phyloP scores from a whole-genome alignment of 1,284 basidiomycete genomes.

The Agaricales sp. region DNA sequence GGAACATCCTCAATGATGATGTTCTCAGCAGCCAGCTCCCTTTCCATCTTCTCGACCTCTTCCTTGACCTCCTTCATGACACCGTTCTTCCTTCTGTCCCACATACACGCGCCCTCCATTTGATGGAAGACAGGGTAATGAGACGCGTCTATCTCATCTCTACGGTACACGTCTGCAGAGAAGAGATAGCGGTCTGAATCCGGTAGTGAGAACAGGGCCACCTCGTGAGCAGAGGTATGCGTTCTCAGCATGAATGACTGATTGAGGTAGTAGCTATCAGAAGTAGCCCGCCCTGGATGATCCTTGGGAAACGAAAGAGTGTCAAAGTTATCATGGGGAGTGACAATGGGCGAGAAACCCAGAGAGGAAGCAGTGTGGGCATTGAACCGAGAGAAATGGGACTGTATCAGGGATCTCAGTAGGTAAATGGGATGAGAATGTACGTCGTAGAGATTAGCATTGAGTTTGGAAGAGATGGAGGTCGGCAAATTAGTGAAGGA shows the following conservation, averaged over 20 bases:
- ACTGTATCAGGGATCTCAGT: conserved; percentile 78
- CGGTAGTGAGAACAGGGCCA: conserved; percentile 69
- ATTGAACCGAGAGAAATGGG: conserved; percentile 70
- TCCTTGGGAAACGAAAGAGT: conserved; percentile 89
- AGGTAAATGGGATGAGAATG: conserved; percentile 81
- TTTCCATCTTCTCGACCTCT: conserved; percentile 55
- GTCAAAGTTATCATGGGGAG: conserved; percentile 92
- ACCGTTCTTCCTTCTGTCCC: conserved; percentile 39
- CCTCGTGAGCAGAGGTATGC: conserved; percentile 96
- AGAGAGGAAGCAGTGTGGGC: not conserved
- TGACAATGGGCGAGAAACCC: conserved; percentile 74
- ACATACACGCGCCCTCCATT: conserved; percentile 91
- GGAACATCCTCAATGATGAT: conserved; percentile 85
- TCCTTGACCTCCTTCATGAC: conserved; percentile 46
- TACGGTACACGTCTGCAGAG: conserved; percentile 96
- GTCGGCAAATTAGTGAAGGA: conserved; percentile 79
- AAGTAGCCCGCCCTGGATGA: conserved; percentile 85
- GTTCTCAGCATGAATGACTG: conserved; percentile 86
- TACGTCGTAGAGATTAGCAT: conserved; percentile 64
- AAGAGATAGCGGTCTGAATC: conserved; percentile 83
- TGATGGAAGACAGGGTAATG: conserved; percentile 99
- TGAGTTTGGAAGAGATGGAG: conserved; percentile 71
- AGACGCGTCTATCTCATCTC: conserved; percentile 95
- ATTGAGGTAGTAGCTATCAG: conserved; percentile 97
- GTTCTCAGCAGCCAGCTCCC: conserved; percentile 54